Evolutionary conservation across 2,329 filamentous ascomycete genomes (phyloP).

Genomic region (Cladosporium phlei): DNA sequence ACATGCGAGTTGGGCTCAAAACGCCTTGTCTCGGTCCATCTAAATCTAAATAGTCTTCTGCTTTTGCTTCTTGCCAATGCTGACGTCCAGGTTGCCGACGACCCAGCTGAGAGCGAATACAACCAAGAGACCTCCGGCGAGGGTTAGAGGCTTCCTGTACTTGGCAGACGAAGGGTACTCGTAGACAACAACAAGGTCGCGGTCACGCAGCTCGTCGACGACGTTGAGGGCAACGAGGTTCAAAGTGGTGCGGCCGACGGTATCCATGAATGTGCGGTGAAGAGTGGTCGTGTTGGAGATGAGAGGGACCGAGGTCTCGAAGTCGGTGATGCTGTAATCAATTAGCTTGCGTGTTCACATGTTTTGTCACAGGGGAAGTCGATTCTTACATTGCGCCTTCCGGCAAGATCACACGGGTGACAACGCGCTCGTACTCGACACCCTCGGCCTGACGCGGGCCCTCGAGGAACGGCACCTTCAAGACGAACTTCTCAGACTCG

Average conservation of each 20-base stretch:
- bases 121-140: slow-evolving; percentile 68
- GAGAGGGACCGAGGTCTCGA: slow-evolving; percentile 68
- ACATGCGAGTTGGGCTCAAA: background rate
- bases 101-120: slow-evolving; percentile 72
- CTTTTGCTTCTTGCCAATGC: slow-evolving; percentile 54
- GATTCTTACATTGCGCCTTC: slow-evolving; percentile 76
- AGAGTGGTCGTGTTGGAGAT: slow-evolving; percentile 56
- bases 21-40: background rate
- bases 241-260: slow-evolving; percentile 77
- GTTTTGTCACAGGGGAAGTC: background rate
- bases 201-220: slow-evolving; percentile 82
- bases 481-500: slow-evolving; percentile 65
- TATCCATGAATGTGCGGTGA: slow-evolving; percentile 93
- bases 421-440: slow-evolving; percentile 75
- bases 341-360: slow-evolving; percentile 15
- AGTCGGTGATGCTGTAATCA: slow-evolving; percentile 66
- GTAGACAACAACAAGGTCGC: slow-evolving; percentile 80
- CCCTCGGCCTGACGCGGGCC: slow-evolving; percentile 83
- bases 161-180: slow-evolving; percentile 70
- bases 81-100: slow-evolving; percentile 73
- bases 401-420: slow-evolving; percentile 78
- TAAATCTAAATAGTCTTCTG: slow-evolving; percentile 8
- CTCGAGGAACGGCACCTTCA: slow-evolving; percentile 90
- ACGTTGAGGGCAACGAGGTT: slow-evolving; percentile 78
- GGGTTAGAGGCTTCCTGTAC: slow-evolving; percentile 79